Base-by-base conservation (phyloP, 768 basidiomycete genomes). In the Podaxis sp. region DNA sequence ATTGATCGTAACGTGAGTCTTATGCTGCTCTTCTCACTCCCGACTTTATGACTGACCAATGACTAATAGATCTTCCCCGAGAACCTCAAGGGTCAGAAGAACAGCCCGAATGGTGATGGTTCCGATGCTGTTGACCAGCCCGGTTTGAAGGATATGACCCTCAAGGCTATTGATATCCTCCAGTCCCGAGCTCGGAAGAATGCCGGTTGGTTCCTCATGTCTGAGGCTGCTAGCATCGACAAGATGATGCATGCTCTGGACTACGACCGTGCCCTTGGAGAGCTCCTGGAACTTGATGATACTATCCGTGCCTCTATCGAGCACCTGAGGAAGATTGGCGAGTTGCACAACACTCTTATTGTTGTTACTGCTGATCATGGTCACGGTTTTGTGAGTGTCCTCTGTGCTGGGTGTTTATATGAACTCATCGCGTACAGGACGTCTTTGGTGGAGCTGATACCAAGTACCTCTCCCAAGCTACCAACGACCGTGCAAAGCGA, bases 171-270 rank as follows among this genome's bases (percentile, higher is more conserved):
- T 57, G 78, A 80, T 56, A 73, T 79, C 60, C 73, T 80, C 38
- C 77, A 80, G 56, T 67, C 72, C 12, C 74, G 78, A 15, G 67
- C 74, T n/a, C 73, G 72, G 65, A 74, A 74, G 44, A 71, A 75
- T 36, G 67, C 76, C 48, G 78, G 79, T 4, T 80, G 76, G 75
- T 80, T 80, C 68, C 72, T 80, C 77, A 79, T 80, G 79, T 76
- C 78, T 26, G 79, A 80, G 65, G 79, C 78, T 66, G 78, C 79
- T 8, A 77, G 74, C 58, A 80, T 78, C 40, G 79, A 80, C 60
- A 80, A 74, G 77, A 80, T 80, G 78, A 80, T 80, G 78, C 78
- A 80, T 51, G 77, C 72, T 41, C 73, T 80, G 48, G 79, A 79
- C 53, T 80, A 80, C 63, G 78, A 79, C 55, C 78, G 79, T 63